phyloP scores from a whole-genome alignment of 169 alveolate genomes.

The Cryptosporidium canis region DNA sequence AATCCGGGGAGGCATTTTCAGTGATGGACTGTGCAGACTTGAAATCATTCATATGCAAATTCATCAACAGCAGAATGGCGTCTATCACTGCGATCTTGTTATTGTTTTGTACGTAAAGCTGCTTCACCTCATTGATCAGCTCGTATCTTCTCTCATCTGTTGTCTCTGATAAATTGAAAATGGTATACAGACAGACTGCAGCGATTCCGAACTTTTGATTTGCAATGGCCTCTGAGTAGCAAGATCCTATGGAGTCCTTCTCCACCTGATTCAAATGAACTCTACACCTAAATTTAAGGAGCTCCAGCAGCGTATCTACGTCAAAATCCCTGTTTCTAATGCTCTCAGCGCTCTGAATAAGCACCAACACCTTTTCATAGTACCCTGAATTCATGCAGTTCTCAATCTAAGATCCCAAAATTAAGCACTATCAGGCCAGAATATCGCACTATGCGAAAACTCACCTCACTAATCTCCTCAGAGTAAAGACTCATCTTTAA shows the following conservation, averaged over 20 bases:
- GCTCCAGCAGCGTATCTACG: conserved; percentile 1
- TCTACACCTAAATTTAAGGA: conserved; percentile 31
- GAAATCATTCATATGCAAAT: conserved; percentile 11
- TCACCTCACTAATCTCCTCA: conserved; percentile 51
- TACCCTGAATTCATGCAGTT: conserved; percentile 54
- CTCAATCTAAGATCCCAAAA: conserved; percentile 35
- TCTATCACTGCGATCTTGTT: not conserved
- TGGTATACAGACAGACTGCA: conserved; percentile 17
- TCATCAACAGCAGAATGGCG: conserved; percentile 7
- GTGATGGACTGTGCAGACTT: conserved; percentile 34
- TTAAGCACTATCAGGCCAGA: not conserved
- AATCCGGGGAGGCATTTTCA: conserved; percentile 9
- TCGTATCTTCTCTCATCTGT: conserved; percentile 33
- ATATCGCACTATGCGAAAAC: not conserved
- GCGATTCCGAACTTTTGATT: conserved; percentile 57
- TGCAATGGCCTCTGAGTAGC: not conserved
- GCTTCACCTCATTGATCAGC: conserved; percentile 25
- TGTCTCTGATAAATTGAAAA: conserved; percentile 33
- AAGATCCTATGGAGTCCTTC: conserved; percentile 22
- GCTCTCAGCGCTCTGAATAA: not conserved
- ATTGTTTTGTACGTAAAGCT: conserved; percentile 20
- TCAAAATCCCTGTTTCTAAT: conserved; percentile 10
- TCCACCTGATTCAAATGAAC: conserved; percentile 32
- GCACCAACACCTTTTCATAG: conserved; percentile 30
- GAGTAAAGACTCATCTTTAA: not conserved